Conservation (phyloP, 2,329 filamentous ascomycete species). For the Trichoderma sp. region DNA sequence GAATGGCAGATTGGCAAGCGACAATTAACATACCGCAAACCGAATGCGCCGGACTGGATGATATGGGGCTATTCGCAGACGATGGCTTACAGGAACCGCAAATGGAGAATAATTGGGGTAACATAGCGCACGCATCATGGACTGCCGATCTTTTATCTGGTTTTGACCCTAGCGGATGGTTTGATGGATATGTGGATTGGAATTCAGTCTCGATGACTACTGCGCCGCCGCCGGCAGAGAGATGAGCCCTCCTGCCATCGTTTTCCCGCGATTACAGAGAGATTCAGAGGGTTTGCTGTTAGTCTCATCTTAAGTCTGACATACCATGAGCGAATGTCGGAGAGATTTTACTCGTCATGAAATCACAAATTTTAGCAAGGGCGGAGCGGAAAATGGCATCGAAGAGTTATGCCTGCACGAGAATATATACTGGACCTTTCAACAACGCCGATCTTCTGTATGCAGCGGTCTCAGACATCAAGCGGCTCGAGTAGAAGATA, state of each 20-base stretch:
- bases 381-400: not conserved
- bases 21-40: conserved; percentile 17
- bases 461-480: too few species aligned
- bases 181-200: conserved; percentile 38
- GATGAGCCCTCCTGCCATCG: conserved; percentile 14
- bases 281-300: not conserved
- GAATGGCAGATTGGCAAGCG: conserved; percentile 16
- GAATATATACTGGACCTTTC: not conserved
- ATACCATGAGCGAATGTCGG: not conserved
- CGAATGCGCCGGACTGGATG: conserved; percentile 6
- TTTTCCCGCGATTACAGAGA: not conserved
- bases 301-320: not conserved
- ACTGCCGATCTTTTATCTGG: conserved; percentile 33
- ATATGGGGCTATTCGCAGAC: not conserved
- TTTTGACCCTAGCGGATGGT: conserved; percentile 35
- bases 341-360: not conserved
- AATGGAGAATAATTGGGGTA: not conserved
- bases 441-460: not conserved
- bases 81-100: not conserved
- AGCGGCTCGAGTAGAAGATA: not conserved
- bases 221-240: conserved; percentile 29
- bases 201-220: conserved; percentile 33
- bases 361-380: not conserved
- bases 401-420: too few species aligned
- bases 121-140: conserved; percentile 25